phyloP scores from a whole-genome alignment of 2,329 filamentous ascomycete genomes.

The Colletotrichum orbiculare region DNA sequence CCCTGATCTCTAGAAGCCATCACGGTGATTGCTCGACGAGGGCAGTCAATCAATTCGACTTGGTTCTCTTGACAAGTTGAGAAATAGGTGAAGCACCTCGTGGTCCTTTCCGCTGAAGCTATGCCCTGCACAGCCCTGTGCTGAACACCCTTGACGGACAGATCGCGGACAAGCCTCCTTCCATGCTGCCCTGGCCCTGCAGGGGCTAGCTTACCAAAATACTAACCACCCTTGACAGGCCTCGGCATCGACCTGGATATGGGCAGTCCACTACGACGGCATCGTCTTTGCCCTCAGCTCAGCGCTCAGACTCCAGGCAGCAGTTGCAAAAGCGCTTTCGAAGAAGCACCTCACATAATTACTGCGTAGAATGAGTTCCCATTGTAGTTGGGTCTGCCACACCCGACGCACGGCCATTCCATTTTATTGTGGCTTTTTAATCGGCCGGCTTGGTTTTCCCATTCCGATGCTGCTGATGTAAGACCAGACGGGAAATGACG shows the following conservation, averaged over 20 bases:
- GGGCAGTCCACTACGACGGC: no score
- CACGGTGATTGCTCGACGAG: no score
- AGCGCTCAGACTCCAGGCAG: conserved; percentile 2
- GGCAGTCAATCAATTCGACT: no score
- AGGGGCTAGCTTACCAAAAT: conserved; percentile 10
- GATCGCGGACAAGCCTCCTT: conserved; percentile 9
- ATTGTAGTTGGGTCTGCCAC: no score
- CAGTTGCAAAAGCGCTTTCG: background rate
- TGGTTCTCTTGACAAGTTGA: no score
- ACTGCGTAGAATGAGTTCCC: no score
- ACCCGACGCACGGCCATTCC: no score
- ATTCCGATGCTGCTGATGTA: background rate
- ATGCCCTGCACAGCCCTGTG: conserved; percentile 26
- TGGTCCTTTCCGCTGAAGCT: conserved; percentile 25
- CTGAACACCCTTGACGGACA: background rate
- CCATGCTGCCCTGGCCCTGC: background rate
- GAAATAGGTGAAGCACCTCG: background rate
- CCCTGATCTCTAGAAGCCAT: no score
- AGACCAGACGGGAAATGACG: background rate
- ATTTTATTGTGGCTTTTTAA: background rate
- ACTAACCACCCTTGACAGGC: conserved; percentile 8
- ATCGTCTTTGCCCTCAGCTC: background rate
- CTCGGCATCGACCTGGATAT: conserved; percentile 13
- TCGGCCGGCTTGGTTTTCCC: background rate
- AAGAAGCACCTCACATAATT: no score